phyloP scores from a whole-genome alignment of 2,329 filamentous ascomycete species.

The Fusarium metavorans region DNA sequence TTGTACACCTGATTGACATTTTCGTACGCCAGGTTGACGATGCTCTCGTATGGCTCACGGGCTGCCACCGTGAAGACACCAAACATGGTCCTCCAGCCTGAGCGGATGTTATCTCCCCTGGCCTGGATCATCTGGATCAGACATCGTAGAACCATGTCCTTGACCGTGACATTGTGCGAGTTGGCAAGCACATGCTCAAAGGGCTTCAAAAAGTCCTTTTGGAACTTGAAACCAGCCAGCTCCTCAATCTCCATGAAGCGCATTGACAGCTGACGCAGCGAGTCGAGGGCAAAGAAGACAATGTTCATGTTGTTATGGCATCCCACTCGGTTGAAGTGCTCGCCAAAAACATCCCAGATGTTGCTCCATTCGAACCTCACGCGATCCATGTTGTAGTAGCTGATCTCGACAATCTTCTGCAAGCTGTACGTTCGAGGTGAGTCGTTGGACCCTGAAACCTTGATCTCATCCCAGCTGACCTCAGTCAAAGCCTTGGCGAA shows the following conservation, averaged over 20 bases:
- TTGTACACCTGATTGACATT: constrained; percentile 97
- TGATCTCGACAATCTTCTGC: constrained; percentile 98
- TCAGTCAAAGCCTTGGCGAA: constrained; percentile 94
- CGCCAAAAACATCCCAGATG: constrained; percentile 97
- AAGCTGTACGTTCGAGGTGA: constrained; percentile 96
- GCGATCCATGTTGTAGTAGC: constrained; percentile 99
- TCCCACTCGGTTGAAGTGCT: constrained; percentile 98
- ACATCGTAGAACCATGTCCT: constrained; percentile 96
- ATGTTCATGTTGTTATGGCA: constrained; percentile 97
- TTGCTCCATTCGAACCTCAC: constrained; percentile 98
- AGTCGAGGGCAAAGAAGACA: constrained; percentile 97
- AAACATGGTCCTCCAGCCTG: constrained; percentile 99
- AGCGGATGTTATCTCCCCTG: constrained; percentile 94
- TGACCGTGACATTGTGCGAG: constrained; percentile 89
- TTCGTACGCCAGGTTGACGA: constrained; percentile 96
- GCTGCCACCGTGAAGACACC: constrained; percentile 98
- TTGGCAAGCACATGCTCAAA: constrained; percentile 98
- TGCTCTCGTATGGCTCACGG: constrained; percentile 90
- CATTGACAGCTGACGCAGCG: constrained; percentile 95
- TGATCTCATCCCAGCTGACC: constrained; percentile 99
- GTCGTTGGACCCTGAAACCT: constrained; percentile 95
- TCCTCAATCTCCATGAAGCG: constrained; percentile 99
- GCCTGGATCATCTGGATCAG: constrained; percentile 99
- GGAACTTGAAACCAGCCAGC: constrained; percentile 98
- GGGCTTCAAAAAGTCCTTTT: constrained; percentile 98